phyloP scores from a whole-genome alignment of 2,329 filamentous ascomycete species.

The Cercospora sp. region DNA sequence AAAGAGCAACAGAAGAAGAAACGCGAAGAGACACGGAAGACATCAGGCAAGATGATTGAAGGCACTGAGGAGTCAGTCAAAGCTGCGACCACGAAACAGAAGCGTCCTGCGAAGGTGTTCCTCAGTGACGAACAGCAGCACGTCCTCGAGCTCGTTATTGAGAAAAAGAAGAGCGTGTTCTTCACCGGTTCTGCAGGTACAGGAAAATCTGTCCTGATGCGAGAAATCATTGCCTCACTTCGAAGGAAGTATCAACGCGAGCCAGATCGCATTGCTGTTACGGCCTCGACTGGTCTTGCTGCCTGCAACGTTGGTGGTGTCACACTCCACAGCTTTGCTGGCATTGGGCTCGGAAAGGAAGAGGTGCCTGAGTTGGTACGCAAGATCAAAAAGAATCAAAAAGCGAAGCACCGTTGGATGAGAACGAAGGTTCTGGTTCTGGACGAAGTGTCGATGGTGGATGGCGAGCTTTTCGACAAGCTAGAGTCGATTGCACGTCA shows the following conservation, averaged over 20 bases:
- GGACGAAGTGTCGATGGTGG: constrained; percentile 98
- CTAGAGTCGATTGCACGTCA: constrained; percentile 81
- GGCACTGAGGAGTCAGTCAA: constrained; percentile 51
- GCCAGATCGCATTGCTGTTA: constrained; percentile 84
- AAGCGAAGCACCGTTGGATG: constrained; percentile 86
- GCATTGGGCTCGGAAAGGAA: constrained; percentile 94
- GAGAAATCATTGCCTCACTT: constrained; percentile 81
- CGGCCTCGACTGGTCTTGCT: constrained; percentile 91
- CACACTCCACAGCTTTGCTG: constrained; percentile 92
- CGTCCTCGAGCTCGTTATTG: constrained; percentile 78
- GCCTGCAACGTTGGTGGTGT: constrained; percentile 96
- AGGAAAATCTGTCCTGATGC: constrained; percentile 93
- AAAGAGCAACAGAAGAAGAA: constrained; percentile 77
- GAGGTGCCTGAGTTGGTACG: constrained; percentile 75
- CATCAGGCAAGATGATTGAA: constrained; percentile 47
- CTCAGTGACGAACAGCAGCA: constrained; percentile 84
- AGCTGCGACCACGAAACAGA: constrained; percentile 48
- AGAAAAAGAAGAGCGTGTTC: constrained; percentile 84
- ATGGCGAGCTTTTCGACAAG: constrained; percentile 95
- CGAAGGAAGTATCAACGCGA: constrained; percentile 75
- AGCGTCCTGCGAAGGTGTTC: constrained; percentile 60
- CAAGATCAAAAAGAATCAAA: constrained; percentile 86
- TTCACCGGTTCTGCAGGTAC: constrained; percentile 95
- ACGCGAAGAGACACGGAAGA: constrained; percentile 62
- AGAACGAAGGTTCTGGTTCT: constrained; percentile 84